These are phyloP conservation scores for Aspergillus fischeri DNA, from an alignment of 2,329 filamentous ascomycete species.

Conservation along the genomic window DNA sequence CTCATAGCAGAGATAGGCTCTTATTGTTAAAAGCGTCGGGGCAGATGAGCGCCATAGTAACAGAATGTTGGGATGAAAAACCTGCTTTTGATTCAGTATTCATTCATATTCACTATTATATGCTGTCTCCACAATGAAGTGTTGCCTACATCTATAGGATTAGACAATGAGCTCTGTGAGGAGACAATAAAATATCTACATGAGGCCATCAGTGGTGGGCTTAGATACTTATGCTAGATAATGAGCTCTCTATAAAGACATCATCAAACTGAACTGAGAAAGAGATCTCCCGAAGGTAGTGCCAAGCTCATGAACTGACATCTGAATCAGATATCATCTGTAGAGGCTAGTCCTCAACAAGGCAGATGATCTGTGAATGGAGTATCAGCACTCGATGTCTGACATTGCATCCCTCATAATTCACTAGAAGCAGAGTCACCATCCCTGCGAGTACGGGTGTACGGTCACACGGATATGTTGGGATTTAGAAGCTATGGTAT, in stretches of 20 bases:
- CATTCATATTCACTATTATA: background rate
- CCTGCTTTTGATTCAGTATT: background rate
- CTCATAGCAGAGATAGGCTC: background rate
- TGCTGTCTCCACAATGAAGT: background rate
- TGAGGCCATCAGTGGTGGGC: background rate
- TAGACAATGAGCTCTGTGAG: background rate
- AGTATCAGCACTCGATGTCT: background rate
- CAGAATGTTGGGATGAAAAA: background rate
- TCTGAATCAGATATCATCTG: background rate
- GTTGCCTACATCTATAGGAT: background rate
- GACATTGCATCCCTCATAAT: background rate
- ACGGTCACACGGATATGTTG: background rate
- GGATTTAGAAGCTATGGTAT: background rate
- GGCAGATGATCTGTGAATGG: background rate
- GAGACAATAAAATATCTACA: background rate
- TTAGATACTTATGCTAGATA: background rate
- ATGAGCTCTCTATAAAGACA: background rate
- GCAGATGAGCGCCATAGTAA: background rate
- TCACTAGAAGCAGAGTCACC: background rate
- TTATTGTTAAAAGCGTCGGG: background rate
- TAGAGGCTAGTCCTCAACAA: background rate
- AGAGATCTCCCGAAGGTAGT: background rate
- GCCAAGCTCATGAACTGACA: background rate
- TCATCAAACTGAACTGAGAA: background rate
- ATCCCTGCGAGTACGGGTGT: background rate